These are phyloP conservation scores for Dactylellina parvicollis DNA, from an alignment of 2,329 filamentous ascomycete genomes.

Conservation along the genomic window DNA sequence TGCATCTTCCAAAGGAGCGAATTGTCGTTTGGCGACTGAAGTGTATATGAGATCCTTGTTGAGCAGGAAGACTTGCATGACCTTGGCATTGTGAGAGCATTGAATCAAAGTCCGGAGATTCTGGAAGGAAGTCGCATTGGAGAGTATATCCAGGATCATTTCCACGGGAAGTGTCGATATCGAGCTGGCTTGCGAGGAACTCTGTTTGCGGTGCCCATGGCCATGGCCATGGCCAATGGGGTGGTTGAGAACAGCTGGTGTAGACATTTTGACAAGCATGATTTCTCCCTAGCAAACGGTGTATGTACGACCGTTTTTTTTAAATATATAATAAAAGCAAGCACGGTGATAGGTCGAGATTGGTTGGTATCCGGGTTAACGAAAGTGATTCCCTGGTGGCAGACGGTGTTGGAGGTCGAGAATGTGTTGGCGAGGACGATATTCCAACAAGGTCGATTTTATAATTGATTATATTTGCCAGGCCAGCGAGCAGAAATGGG, in stretches of 20 bases:
- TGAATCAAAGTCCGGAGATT: constrained; percentile 34
- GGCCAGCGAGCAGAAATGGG: not conserved
- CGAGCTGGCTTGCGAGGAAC: constrained; percentile 22
- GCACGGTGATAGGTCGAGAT: not conserved
- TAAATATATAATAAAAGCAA: not conserved
- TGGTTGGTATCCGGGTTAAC: not conserved
- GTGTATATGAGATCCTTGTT: constrained; percentile 50
- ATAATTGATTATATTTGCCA: not conserved
- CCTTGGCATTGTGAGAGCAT: constrained; percentile 32
- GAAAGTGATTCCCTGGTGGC: not conserved
- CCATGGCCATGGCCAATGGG: not conserved
- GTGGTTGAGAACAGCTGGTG: constrained; percentile 33
- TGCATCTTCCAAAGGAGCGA: constrained; percentile 44
- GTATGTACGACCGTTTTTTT: not conserved
- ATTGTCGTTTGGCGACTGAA: constrained; percentile 47
- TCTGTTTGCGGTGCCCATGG: constrained; percentile 37
- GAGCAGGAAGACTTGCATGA: constrained; percentile 50
- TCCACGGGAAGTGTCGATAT: constrained; percentile 50
- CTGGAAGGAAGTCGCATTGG: constrained; percentile 43
- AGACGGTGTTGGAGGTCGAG: not conserved
- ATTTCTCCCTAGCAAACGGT: not conserved
- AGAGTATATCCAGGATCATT: constrained; percentile 43
- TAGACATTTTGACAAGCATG: constrained; percentile 34
- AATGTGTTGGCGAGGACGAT: constrained; percentile 31
- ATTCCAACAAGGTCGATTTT: constrained; percentile 36